A percentile compares a stretch with the other conserved stretches of the same genome.
These are phyloP conservation scores for Rhynchospora pubera DNA, from an alignment of 176 grass and related monocot species.

Conservation along the genomic window DNA sequence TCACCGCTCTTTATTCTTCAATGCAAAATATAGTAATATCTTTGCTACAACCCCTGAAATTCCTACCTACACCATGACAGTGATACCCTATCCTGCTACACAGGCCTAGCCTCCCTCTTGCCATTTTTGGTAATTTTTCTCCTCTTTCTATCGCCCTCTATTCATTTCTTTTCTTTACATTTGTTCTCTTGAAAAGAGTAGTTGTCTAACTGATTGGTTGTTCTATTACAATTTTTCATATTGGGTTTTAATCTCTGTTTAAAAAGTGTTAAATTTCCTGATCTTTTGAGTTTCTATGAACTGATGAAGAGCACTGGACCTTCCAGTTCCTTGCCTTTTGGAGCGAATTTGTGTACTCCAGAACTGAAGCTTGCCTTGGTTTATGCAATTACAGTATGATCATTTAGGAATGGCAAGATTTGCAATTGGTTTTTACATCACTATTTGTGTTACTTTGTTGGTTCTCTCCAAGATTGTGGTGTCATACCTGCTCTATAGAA, in stretches of 20 bases:
- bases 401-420: constrained; percentile 20
- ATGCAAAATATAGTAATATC: not conserved
- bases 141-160: not conserved
- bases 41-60: not conserved
- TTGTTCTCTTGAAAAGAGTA: not conserved
- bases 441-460: constrained; percentile 54
- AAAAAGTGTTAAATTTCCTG: not conserved
- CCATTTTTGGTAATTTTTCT: not conserved
- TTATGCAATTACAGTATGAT: not conserved
- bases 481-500: constrained; percentile 65
- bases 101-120: not conserved
- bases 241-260: not conserved
- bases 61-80: not conserved
- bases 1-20: not conserved
- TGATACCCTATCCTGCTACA: not conserved
- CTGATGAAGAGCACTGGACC: too few species aligned
- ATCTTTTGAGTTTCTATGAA: not conserved
- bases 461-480: constrained; percentile 72
- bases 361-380: too few species aligned
- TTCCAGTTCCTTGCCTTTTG: too few species aligned
- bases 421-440: constrained; percentile 52
- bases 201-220: not conserved
- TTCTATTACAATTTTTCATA: not conserved
- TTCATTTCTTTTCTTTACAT: not conserved
- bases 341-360: too few species aligned